Evolutionary conservation across 2,329 filamentous ascomycete species (phyloP).

Genomic region (Fusarium vanettenii): DNA sequence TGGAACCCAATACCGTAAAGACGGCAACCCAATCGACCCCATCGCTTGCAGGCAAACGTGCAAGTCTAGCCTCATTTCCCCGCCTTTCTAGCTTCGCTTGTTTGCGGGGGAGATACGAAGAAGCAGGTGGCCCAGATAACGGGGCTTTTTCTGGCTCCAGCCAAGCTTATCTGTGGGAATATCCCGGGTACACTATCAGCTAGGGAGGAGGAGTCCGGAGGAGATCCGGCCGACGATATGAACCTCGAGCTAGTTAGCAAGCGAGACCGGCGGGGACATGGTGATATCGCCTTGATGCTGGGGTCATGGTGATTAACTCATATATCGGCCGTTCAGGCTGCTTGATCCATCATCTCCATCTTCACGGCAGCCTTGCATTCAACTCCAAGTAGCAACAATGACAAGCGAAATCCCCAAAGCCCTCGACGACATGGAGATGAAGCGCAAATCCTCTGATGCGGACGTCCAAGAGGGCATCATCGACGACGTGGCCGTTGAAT

Average conservation of each 20-base stretch:
- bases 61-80: not conserved
- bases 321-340: not conserved
- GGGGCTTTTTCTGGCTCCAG: not conserved
- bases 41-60: not conserved
- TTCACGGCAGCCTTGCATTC: not conserved
- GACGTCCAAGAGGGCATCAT: not conserved
- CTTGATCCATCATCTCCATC: not conserved
- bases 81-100: not conserved
- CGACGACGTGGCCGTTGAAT: slow-evolving; percentile 14
- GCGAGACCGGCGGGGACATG: not conserved
- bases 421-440: not conserved
- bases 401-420: not conserved
- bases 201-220: not conserved
- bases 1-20: not conserved
- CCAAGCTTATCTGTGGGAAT: not conserved
- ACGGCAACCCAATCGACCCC: no score
- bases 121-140: not conserved
- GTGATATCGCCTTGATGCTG: not conserved
- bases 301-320: not conserved
- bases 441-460: not conserved
- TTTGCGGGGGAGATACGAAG: not conserved
- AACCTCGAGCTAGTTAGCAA: not conserved
- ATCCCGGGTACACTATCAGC: not conserved
- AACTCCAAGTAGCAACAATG: not conserved
- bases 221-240: not conserved